Base-by-base conservation (phyloP, 768 basidiomycete genomes). In the Daedaleopsis sinensis region DNA sequence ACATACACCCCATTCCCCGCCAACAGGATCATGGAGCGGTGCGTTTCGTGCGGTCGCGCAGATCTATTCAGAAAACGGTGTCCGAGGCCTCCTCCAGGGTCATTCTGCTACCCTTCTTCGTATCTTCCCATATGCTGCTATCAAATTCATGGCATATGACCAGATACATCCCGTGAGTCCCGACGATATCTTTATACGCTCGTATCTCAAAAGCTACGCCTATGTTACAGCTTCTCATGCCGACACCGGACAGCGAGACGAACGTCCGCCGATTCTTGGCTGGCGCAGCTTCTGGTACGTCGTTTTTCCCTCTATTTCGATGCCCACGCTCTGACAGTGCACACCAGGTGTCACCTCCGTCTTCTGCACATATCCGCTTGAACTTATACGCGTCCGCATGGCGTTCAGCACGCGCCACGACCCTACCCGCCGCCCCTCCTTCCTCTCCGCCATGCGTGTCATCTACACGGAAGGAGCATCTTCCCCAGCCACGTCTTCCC, bases 111-210 rank as follows among this genome's bases (percentile, higher is more conserved):
- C 97, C 3, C 82, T 99, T 52, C 76, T 97, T 50, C 88, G 97
- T 59, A 90, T 98, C 68, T 96, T 97, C 73, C 97, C 97, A 9
- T 98, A 98, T 70, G 97, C 97, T 32, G 93, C 89, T 61, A 91
- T 98, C 75, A 97, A 96, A 74, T 99, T 94, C 71, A 94, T 98
- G 89, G 86, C 91, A 5, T 99, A 98, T 72, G 96, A 98, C 74
- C 86, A 92, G 72, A 78, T 91, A 58, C 91, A 93, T 75, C 71
- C 84, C 63, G 93, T 96, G 66, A 70, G 81, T 76, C 21, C 7
- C 7, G 27, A 7, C 27, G 27, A 32, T 54, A 27, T 43, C 54
- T 3, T 36, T 24, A 32, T 7, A 32, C 1, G 13, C 23, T 59
- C 61, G n/a, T 51, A 18, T 49, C 32, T 16, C 24, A 50, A 21